Percentiles rank a stretch among this genome's conserved stretches.
Conservation (phyloP, 148 eudicot species). For the Selenicereus undatus region DNA sequence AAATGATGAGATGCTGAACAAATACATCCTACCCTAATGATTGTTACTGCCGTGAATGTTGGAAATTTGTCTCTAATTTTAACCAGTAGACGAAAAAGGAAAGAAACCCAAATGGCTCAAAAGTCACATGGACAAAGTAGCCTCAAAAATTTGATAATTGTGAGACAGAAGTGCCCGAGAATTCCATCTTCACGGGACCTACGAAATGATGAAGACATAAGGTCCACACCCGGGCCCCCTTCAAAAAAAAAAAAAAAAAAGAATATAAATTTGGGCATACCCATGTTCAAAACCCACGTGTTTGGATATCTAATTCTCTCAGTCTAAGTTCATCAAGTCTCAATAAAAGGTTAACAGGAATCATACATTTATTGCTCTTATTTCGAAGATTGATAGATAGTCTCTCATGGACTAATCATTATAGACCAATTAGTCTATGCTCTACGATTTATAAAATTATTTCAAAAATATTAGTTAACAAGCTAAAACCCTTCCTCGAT, state of each 20-base stretch:
- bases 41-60: conserved; percentile 17
- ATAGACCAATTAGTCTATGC: no score
- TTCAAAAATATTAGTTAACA: no score
- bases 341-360: no score
- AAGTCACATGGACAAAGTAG: conserved; percentile 16
- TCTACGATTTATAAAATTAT: no score
- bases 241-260: no score
- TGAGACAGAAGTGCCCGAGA: conserved; percentile 7
- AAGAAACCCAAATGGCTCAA: conserved; percentile 17
- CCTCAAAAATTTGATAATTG: not conserved
- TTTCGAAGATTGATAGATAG: no score
- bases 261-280: conserved; percentile 1
- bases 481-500: no score
- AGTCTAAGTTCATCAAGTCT: no score
- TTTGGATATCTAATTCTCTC: not conserved
- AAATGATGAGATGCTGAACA: conserved; percentile 15
- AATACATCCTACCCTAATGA: conserved; percentile 12
- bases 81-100: conserved; percentile 14
- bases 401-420: no score
- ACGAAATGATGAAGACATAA: not conserved
- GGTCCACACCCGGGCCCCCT: not conserved
- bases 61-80: conserved; percentile 12
- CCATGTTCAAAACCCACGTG: not conserved
- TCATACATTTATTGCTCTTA: no score
- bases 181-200: not conserved